These are phyloP conservation scores for Ophiocordyceps sinensis DNA, from an alignment of 2,329 filamentous ascomycete species.

Conservation along the genomic window DNA sequence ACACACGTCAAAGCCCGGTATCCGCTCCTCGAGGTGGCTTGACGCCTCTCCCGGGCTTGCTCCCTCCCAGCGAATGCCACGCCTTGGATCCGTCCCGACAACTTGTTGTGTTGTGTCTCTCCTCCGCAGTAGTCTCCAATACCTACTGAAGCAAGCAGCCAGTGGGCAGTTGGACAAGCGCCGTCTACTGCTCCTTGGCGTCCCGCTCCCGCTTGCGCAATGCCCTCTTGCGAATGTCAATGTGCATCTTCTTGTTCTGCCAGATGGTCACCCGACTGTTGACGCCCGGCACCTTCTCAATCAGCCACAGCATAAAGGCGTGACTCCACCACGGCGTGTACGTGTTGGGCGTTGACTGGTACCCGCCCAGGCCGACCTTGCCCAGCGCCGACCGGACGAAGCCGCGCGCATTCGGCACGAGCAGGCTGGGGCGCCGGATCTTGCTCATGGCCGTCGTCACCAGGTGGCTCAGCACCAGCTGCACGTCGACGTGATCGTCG, in stretches of 20 bases:
- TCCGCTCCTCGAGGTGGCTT: no score
- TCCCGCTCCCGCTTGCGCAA: constrained; percentile 74
- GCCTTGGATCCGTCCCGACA: no score
- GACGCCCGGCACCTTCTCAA: constrained; percentile 44
- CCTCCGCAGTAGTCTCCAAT: no score
- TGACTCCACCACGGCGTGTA: constrained; percentile 93
- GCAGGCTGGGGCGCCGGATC: constrained; percentile 60
- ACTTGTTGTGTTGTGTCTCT: no score
- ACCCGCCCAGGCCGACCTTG: constrained; percentile 71
- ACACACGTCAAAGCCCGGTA: no score
- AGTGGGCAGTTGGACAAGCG: no score
- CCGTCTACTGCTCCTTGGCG: constrained; percentile 46
- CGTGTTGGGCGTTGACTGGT: constrained; percentile 66
- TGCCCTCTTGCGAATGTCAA: constrained; percentile 68
- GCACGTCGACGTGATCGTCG: constrained; percentile 69
- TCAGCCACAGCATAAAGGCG: constrained; percentile 71
- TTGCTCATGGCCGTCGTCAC: constrained; percentile 97
- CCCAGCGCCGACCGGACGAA: constrained; percentile 69
- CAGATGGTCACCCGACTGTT: constrained; percentile 31
- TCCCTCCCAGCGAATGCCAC: no score
- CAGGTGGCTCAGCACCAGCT: constrained; percentile 82
- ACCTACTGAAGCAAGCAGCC: no score
- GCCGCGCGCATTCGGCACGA: constrained; percentile 66
- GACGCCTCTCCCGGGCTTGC: no score
- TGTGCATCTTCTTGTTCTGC: constrained; percentile 55